Evolutionary conservation across 148 eudicot species (phyloP).

Genomic region (Silene uniflora): DNA sequence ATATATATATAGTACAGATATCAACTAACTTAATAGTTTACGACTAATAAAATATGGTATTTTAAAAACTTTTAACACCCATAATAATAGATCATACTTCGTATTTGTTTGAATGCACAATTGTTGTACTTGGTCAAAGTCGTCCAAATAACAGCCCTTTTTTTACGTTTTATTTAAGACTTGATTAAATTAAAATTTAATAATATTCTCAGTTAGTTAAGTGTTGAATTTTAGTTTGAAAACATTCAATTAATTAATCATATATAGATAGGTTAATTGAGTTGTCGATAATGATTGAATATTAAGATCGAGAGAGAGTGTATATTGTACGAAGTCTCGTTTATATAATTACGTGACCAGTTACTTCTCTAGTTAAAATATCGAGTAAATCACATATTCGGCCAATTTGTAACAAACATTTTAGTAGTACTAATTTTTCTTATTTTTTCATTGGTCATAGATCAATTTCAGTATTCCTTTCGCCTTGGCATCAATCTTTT

Average conservation of each 20-base stretch:
- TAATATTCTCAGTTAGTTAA: no score
- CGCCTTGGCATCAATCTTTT: slow-evolving; percentile 66
- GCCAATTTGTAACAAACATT: no score
- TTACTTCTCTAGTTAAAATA: no score
- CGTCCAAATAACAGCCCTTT: slow-evolving; percentile 12
- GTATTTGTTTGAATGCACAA: no score
- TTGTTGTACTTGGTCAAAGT: not conserved
- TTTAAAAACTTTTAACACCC: no score
- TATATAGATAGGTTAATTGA: not conserved
- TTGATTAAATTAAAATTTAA: not conserved
- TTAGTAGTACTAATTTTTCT: not conserved
- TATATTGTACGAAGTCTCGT: no score
- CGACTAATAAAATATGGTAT: no score
- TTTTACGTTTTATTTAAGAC: not conserved
- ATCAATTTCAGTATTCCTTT: slow-evolving; percentile 58
- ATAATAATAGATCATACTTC: no score
- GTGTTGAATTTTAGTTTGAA: slow-evolving; percentile 9
- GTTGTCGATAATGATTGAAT: not conserved
- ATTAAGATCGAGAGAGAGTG: not conserved
- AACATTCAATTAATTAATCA: not conserved
- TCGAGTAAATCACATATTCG: no score
- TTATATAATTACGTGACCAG: no score
- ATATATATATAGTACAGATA: no score
- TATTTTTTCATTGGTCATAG: slow-evolving; percentile 17
- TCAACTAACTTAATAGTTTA: no score